Conservation (phyloP, 208 protist genomes). For the Acanthamoeba lenticulata region DNA sequence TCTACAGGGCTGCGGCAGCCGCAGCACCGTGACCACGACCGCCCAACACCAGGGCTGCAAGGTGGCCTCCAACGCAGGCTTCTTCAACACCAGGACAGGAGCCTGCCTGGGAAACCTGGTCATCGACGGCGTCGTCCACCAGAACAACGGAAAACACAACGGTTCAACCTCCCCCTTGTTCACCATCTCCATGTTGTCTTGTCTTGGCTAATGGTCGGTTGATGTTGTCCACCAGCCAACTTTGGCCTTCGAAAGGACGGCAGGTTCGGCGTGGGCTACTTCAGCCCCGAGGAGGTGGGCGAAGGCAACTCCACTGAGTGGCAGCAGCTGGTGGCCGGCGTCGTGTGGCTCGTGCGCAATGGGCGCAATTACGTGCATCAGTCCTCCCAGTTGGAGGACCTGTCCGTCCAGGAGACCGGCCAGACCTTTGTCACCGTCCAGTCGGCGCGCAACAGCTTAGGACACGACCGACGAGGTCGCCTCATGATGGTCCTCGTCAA, state of each 20-base stretch:
- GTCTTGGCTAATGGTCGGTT: too few relatives aligned
- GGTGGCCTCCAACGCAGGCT: conserved; percentile 76
- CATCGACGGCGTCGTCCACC: not conserved
- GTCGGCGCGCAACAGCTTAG: conserved; percentile 55
- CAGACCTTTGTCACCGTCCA: conserved; percentile 20
- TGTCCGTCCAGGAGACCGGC: not conserved
- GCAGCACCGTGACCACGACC: not conserved
- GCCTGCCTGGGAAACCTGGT: conserved; percentile 58
- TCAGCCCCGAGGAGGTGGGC: not conserved
- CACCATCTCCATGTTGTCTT: too few relatives aligned
- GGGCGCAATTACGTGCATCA: conserved; percentile 65
- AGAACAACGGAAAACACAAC: conserved; percentile 47
- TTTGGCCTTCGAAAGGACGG: conserved; percentile 46
- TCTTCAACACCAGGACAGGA: conserved; percentile 64
- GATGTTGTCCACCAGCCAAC: too few relatives aligned
- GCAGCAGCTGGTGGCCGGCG: conserved; percentile 65
- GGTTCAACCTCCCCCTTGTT: not conserved
- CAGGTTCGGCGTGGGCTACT: conserved; percentile 57
- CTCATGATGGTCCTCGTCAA: conserved; percentile 71
- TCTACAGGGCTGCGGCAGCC: not conserved
- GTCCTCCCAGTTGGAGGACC: conserved; percentile 34
- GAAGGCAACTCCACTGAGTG: not conserved
- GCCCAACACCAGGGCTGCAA: conserved; percentile 4
- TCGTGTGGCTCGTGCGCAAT: conserved; percentile 70
- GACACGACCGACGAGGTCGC: conserved; percentile 57